phyloP scores from a whole-genome alignment of 2,329 filamentous ascomycete genomes.

The Myriosclerotinia curreyana region DNA sequence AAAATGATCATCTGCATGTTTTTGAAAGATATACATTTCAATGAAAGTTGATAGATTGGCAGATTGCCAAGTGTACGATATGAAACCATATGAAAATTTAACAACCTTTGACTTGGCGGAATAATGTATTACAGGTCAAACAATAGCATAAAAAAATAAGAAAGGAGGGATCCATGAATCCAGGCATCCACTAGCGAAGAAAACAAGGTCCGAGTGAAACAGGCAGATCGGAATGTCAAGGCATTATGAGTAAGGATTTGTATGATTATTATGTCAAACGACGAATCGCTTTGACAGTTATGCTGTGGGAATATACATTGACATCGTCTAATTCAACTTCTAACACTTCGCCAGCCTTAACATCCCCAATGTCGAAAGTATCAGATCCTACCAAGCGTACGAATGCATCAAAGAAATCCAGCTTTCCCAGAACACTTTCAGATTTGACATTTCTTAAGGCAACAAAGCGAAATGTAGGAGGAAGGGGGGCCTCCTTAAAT shows the following conservation, averaged over 20 bases:
- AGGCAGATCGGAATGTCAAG: background rate
- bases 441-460: background rate
- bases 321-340: slow-evolving; percentile 53
- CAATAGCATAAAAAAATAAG: background rate
- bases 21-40: too few species aligned
- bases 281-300: slow-evolving; percentile 48
- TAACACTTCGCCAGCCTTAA: slow-evolving; percentile 51
- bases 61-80: background rate
- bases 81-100: background rate
- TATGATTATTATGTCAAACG: slow-evolving; percentile 6
- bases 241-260: background rate
- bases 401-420: slow-evolving; percentile 1
- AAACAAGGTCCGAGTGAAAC: background rate
- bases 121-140: background rate
- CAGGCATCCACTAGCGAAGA: background rate
- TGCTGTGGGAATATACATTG: slow-evolving; percentile 48
- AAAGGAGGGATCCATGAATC: background rate
- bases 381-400: slow-evolving; percentile 7
- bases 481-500: slow-evolving; percentile 48
- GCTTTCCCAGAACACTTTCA: background rate
- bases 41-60: background rate
- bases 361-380: slow-evolving; percentile 35
- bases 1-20: background rate
- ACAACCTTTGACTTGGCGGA: background rate
- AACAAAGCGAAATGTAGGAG: slow-evolving; percentile 44